Percentiles rank a stretch among this genome's conserved stretches.
Conservation (phyloP, 768 basidiomycete genomes). For the Tylopilus balloui region DNA sequence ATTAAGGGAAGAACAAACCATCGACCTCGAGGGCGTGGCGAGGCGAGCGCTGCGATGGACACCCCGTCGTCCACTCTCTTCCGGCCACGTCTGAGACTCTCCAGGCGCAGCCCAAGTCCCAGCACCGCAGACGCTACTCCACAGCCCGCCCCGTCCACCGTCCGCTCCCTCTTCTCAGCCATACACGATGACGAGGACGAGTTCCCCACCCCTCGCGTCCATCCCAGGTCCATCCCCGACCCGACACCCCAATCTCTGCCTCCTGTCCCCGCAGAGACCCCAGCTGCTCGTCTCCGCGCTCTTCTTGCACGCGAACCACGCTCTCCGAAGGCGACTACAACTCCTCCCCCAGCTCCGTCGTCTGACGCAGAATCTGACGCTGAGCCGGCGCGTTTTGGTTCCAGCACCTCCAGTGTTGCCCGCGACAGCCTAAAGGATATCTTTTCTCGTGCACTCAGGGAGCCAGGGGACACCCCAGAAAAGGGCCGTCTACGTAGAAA, state of each 20-base stretch:
- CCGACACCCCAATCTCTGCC: constrained; percentile 7
- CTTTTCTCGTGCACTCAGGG: constrained; percentile 61
- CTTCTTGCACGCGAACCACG: constrained; percentile 50
- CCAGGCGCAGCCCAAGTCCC: constrained; percentile 10
- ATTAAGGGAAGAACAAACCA: constrained; percentile 11
- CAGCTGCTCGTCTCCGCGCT: constrained; percentile 61
- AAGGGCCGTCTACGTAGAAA: constrained; percentile 50
- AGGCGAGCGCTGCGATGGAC: constrained; percentile 3
- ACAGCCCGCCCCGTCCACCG: neutral
- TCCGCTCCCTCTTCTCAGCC: neutral
- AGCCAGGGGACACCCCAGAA: constrained; percentile 60
- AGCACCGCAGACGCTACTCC: neutral
- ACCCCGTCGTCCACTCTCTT: neutral
- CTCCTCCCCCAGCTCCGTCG: constrained; percentile 18
- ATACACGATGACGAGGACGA: constrained; percentile 28
- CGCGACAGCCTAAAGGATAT: constrained; percentile 59
- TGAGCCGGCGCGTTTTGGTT: constrained; percentile 17
- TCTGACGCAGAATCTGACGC: constrained; percentile 27
- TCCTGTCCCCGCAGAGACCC: constrained; percentile 38
- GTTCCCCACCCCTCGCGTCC: constrained; percentile 29
- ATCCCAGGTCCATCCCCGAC: constrained; percentile 16
- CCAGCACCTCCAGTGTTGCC: constrained; percentile 42
- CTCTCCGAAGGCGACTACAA: constrained; percentile 28
- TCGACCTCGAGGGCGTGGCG: constrained; percentile 12
- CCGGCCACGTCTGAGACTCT: constrained; percentile 11